phyloP scores from a whole-genome alignment of 768 basidiomycete genomes.

The Suillus occidentalis region DNA sequence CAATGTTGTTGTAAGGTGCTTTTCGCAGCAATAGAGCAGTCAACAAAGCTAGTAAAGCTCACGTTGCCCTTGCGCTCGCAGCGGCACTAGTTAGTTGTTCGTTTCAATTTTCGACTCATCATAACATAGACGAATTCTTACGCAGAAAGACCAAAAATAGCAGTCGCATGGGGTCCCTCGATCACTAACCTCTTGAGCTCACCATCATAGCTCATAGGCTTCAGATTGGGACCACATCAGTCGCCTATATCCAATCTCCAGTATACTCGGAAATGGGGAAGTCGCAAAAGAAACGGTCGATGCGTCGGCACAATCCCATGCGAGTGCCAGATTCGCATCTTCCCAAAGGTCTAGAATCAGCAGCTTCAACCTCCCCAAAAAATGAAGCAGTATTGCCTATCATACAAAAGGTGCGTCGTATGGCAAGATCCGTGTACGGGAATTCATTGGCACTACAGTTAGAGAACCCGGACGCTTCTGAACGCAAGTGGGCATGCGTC shows the following conservation, averaged over 20 bases:
- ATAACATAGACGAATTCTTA: no score
- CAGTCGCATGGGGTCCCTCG: not conserved
- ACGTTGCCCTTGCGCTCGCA: no score
- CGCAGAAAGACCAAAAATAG: not conserved
- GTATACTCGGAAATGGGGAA: conserved; percentile 71
- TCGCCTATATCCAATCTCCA: not conserved
- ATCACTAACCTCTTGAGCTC: not conserved
- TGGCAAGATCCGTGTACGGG: not conserved
- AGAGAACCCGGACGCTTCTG: conserved; percentile 70
- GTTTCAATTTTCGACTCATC: not conserved
- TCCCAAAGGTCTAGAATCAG: conserved; percentile 76
- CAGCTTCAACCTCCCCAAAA: conserved; percentile 71
- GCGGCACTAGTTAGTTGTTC: not conserved
- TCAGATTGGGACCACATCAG: conserved; percentile 1
- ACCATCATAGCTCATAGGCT: not conserved
- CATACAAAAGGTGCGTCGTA: conserved; percentile 72
- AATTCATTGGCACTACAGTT: conserved; percentile 46
- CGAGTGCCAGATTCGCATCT: conserved; percentile 93
- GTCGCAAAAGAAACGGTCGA: conserved; percentile 81
- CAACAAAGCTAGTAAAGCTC: no score
- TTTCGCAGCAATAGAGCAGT: not conserved
- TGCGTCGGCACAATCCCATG: conserved; percentile 91
- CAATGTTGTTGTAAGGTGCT: not conserved
- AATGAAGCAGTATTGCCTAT: conserved; percentile 82
- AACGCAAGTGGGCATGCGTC: conserved; percentile 95